Evolutionary conservation across 108 stramenopile species (phyloP).

Genomic region (Pseudonitzschia multiseries): DNA sequence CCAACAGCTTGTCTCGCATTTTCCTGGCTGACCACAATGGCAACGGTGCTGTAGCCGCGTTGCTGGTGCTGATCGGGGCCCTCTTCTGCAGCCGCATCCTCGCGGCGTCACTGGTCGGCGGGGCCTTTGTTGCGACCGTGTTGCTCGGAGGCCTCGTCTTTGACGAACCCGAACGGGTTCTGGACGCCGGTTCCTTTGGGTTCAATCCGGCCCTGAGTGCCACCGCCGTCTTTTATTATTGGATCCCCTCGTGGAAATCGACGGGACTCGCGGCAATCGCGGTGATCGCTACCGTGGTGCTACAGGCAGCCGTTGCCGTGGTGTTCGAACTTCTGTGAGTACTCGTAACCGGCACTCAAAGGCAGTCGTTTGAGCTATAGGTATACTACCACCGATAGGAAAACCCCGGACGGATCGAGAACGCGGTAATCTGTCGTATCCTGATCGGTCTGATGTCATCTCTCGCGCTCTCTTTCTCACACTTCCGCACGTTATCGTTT

Average conservation of each 20-base stretch:
- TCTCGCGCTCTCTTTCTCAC: too few species aligned
- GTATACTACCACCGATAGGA: background rate
- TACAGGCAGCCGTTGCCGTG: background rate
- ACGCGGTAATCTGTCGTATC: too few species aligned
- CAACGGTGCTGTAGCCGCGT: background rate
- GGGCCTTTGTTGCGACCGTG: conserved; percentile 3
- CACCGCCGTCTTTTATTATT: conserved; percentile 23
- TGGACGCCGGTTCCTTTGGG: conserved; percentile 29
- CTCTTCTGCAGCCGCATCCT: conserved; percentile 36
- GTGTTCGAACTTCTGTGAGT: background rate
- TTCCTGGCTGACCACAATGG: conserved; percentile 13
- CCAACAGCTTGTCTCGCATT: conserved; percentile 25
- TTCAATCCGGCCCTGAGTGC: conserved; percentile 28
- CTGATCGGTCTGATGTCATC: too few species aligned
- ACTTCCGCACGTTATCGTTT: background rate
- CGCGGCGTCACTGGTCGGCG: conserved; percentile 9
- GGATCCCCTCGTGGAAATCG: conserved; percentile 24
- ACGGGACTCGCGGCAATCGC: conserved; percentile 13
- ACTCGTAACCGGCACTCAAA: too few species aligned
- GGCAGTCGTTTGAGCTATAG: too few species aligned
- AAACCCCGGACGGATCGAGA: too few species aligned
- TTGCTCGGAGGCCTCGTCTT: conserved; percentile 10
- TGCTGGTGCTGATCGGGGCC: conserved; percentile 27
- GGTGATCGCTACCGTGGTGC: conserved; percentile 3
- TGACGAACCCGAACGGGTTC: background rate